Evolutionary conservation across 768 basidiomycete species (phyloP).

Genomic region (Leccinellum albellum): DNA sequence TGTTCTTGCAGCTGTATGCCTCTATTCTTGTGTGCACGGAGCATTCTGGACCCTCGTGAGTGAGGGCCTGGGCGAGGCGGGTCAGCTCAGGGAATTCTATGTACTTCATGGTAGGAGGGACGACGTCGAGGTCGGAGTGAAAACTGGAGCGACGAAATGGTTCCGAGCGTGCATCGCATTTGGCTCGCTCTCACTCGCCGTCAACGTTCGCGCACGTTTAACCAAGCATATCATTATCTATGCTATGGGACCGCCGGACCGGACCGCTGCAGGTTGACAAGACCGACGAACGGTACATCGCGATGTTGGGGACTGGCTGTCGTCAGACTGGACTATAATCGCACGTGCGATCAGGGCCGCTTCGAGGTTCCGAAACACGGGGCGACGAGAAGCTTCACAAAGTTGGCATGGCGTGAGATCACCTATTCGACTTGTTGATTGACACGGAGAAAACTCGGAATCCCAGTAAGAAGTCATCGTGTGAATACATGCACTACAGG

Average conservation of each 20-base stretch:
- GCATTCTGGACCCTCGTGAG: constrained; percentile 84
- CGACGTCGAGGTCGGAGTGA: constrained; percentile 7
- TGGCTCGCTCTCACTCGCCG: neutral
- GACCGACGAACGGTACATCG: neutral
- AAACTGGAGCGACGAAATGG: constrained; percentile 12
- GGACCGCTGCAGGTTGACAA: neutral
- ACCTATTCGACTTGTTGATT: too few species aligned
- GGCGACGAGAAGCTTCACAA: too few species aligned
- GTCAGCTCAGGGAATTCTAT: constrained; percentile 81
- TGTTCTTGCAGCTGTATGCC: constrained; percentile 96
- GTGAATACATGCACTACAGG: constrained; percentile 17
- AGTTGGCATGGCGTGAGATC: neutral
- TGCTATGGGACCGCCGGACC: neutral
- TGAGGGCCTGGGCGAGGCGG: constrained; percentile 71
- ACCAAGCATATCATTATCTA: neutral
- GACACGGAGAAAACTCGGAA: neutral
- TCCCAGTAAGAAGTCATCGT: neutral
- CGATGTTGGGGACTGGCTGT: neutral
- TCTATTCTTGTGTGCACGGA: constrained; percentile 90
- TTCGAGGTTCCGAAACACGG: neutral
- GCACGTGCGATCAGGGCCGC: neutral
- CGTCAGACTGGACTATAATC: too few species aligned
- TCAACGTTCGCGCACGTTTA: constrained; percentile 9
- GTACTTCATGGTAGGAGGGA: constrained; percentile 65
- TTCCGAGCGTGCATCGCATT: constrained; percentile 5